These are phyloP conservation scores for Parastagonospora avenae DNA, from an alignment of 2,329 filamentous ascomycete species.

Conservation along the genomic window DNA sequence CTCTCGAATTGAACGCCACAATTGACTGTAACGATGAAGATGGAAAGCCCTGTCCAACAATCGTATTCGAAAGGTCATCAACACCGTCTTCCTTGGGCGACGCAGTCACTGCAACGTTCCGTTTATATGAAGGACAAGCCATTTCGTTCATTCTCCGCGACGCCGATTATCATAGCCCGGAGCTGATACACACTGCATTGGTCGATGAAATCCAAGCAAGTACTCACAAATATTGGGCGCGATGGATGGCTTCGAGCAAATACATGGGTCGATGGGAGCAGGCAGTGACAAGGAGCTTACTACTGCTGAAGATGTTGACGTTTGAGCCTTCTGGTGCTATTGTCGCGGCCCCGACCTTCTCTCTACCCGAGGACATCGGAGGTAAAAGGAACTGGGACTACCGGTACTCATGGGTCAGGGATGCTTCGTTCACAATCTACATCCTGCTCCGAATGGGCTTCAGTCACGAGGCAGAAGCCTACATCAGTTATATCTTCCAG, in stretches of 20 bases:
- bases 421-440: slow-evolving; percentile 79
- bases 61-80: slow-evolving; percentile 62
- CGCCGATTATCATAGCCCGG: slow-evolving; percentile 59
- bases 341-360: slow-evolving; percentile 77
- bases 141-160: slow-evolving; percentile 72
- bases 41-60: slow-evolving; percentile 54
- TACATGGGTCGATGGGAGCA: slow-evolving; percentile 77
- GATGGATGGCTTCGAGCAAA: slow-evolving; percentile 72
- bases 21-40: slow-evolving; percentile 65
- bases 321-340: slow-evolving; percentile 81
- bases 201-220: slow-evolving; percentile 69
- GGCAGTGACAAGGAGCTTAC: slow-evolving; percentile 71
- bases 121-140: slow-evolving; percentile 68
- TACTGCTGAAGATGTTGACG: slow-evolving; percentile 77
- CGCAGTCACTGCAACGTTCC: slow-evolving; percentile 66
- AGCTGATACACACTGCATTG: slow-evolving; percentile 62
- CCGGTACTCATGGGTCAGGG: slow-evolving; percentile 78
- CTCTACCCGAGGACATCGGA: slow-evolving; percentile 68
- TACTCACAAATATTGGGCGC: slow-evolving; percentile 74
- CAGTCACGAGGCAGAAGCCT: slow-evolving; percentile 74
- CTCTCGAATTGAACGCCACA: slow-evolving; percentile 71
- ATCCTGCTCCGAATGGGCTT: slow-evolving; percentile 77
- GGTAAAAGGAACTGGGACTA: slow-evolving; percentile 65
- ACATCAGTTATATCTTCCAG: slow-evolving; percentile 78
- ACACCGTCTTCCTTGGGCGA: slow-evolving; percentile 62